Base-by-base conservation (phyloP, 345 rosid species). In the Populus pruinosa region DNA sequence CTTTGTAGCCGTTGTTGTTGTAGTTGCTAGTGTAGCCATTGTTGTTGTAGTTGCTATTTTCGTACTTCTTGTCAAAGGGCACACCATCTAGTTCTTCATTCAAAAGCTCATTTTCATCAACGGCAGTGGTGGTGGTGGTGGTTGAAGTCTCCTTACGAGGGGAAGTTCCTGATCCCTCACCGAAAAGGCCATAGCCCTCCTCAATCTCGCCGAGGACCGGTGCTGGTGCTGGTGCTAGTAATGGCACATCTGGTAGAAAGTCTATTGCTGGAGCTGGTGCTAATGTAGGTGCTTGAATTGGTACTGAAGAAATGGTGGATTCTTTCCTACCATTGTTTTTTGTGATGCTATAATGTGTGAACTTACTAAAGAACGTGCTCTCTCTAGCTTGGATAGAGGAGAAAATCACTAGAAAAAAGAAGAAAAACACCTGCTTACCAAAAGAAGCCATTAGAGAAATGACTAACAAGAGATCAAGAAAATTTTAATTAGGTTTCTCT, bases 351-450 rank as follows among this genome's bases (percentile, higher is more conserved):
- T 69, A n/a, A 67, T 76, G 88, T 64, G 84, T 84, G 81, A 87
- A 81, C 87, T 88, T 91, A 83, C 85, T 86, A 72, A 91, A 91
- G 84, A 91, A 87, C 80, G 75, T 84, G 79, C 91, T 87, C 74
- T 87, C 88, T 78, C 92, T 90, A 13, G 87, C 92, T 33, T 89
- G 86, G 73, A 82, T 81, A 66, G 80, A 59, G 62, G 80, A 75
- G 74, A 84, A 74, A 49, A 81, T 59, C 39, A 75, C 20, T 31
- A 75, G 53, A 53, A 82, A 69, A 63, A 79, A 71, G 79, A 79
- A 82, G 72, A 83, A 72, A 18, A 56, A 43, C 33, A 74, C 18
- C 69, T 39, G 21, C 20, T 71, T n/a, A 70, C 36, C 76, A 5
- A 66, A 69, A 68, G 83, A 79, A 77, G 89, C 89, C 95, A 91